A percentile compares a stretch with the other conserved stretches of the same genome.
These are phyloP conservation scores for Pseudocercospora fuligena DNA, from an alignment of 2,329 filamentous ascomycete species.

Conservation along the genomic window DNA sequence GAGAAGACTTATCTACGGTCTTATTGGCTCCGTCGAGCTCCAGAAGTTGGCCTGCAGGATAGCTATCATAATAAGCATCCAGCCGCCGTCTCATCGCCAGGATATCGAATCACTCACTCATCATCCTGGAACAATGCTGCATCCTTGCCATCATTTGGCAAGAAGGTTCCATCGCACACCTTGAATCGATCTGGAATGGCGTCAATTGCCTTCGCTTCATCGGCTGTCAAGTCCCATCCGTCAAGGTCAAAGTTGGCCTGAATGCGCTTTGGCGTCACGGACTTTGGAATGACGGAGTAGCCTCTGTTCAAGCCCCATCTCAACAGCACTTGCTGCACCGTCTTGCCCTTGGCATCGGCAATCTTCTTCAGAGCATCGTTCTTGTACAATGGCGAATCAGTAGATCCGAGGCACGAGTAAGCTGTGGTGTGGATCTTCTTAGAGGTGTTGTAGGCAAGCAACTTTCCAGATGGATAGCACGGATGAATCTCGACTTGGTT, in stretches of 20 bases:
- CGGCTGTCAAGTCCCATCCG: slow-evolving; percentile 72
- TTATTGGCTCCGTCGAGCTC: neutral
- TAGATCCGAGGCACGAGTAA: slow-evolving; percentile 75
- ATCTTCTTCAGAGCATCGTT: slow-evolving; percentile 63
- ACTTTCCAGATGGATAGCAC: slow-evolving; percentile 79
- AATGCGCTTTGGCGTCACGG: slow-evolving; percentile 73
- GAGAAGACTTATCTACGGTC: neutral
- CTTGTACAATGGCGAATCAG: slow-evolving; percentile 71
- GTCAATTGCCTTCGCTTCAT: slow-evolving; percentile 72
- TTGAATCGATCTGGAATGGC: slow-evolving; percentile 77
- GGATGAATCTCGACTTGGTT: slow-evolving; percentile 86
- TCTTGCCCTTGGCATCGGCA: slow-evolving; percentile 69
- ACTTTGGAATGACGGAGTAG: slow-evolving; percentile 86
- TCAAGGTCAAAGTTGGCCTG: slow-evolving; percentile 75
- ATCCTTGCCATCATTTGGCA: slow-evolving; percentile 25
- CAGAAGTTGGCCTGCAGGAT: neutral
- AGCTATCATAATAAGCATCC: neutral
- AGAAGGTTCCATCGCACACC: slow-evolving; percentile 65
- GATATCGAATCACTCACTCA: slow-evolving; percentile 14
- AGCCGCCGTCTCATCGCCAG: neutral
- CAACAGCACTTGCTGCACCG: slow-evolving; percentile 75
- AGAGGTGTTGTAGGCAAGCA: slow-evolving; percentile 71
- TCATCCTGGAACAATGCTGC: slow-evolving; percentile 25
- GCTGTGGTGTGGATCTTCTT: slow-evolving; percentile 78
- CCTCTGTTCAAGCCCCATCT: slow-evolving; percentile 81